Conservation (phyloP, 129 eudicot genomes). For the Arctium minus region DNA sequence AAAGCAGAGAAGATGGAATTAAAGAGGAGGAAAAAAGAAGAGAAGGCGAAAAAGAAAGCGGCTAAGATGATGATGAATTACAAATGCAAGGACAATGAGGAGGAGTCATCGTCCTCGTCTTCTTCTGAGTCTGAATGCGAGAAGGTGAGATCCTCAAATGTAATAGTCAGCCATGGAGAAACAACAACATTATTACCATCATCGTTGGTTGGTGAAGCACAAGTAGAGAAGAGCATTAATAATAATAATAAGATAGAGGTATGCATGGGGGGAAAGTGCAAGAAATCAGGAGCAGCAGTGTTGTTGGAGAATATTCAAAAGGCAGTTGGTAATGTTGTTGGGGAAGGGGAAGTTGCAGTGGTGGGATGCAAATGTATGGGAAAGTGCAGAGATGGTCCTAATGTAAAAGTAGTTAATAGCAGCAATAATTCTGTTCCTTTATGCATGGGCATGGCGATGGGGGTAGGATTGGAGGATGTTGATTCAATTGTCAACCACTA, state of each 20-base stretch:
- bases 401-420: constrained; percentile 35
- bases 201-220: not conserved
- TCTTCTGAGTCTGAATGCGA: constrained; percentile 81
- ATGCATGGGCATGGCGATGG: constrained; percentile 25
- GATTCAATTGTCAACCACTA: constrained; percentile 47
- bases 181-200: not conserved
- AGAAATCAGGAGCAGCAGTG: constrained; percentile 64
- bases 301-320: constrained; percentile 56
- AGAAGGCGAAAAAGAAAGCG: constrained; percentile 41
- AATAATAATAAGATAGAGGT: constrained; percentile 61
- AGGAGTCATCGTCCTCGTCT: constrained; percentile 43
- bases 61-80: constrained; percentile 17
- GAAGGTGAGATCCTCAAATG: not conserved
- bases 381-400: constrained; percentile 74
- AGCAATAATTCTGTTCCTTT: constrained; percentile 12
- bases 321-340: constrained; percentile 47
- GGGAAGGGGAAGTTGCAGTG: constrained; percentile 70
- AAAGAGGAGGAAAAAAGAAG: constrained; percentile 55
- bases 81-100: constrained; percentile 19
- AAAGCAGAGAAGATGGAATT: constrained; percentile 54
- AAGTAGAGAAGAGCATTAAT: not conserved
- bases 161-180: not conserved
- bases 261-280: constrained; percentile 97
- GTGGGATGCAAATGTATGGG: constrained; percentile 31
- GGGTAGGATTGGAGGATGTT: constrained; percentile 83